Base-by-base conservation (phyloP, 345 rosid genomes). In the Syzygium aromaticum region DNA sequence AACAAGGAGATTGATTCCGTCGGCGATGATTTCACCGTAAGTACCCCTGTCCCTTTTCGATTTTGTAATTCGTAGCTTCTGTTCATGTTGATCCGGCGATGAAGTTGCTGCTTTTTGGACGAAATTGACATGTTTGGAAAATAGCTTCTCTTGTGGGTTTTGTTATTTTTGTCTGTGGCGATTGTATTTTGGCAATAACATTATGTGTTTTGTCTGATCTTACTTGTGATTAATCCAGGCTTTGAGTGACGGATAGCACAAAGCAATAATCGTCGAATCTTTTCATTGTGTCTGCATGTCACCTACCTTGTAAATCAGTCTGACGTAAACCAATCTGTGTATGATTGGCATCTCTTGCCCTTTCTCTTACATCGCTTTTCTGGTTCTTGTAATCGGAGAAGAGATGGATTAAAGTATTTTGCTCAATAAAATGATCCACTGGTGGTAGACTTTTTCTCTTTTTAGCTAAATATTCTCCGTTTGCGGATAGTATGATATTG, bases 1-100 rank as follows among this genome's bases (percentile, higher is more conserved):
- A 93, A 87, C 96, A 98, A 94, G 93, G 97, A 95, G 93, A 49
- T 98, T 87, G 90, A 86, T 90, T 96, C 99, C 84, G 94, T 98
- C 84, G 98, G 99, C 84, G 95, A 96, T 85, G 99, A 98, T 82
- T 87, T 98, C 89, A 95, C 89, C 83, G 98, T 97, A 93, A 53
- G 56, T 87, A 52, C 77, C 61, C 54, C 51, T 80, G 46, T 38
- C 23, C 33, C 40, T 8, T 43, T 38, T 54, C 6, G 53, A 53
- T 53, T 43, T 64, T 88, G 43, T 23, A 12, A 64, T 77, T 56
- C 11, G 17, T 40, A 27, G 63, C 67, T 85, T 38, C 84, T 16
- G 28, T 19, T 86, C 5, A 21, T 22, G 38, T 16, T 51, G 27
- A 77, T 54, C 27, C 61, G 77, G 53, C n/a, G 67, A 15, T 54